Evolutionary conservation across 768 basidiomycete genomes (phyloP).

Genomic region (Rubroboletus pulcherrimus): DNA sequence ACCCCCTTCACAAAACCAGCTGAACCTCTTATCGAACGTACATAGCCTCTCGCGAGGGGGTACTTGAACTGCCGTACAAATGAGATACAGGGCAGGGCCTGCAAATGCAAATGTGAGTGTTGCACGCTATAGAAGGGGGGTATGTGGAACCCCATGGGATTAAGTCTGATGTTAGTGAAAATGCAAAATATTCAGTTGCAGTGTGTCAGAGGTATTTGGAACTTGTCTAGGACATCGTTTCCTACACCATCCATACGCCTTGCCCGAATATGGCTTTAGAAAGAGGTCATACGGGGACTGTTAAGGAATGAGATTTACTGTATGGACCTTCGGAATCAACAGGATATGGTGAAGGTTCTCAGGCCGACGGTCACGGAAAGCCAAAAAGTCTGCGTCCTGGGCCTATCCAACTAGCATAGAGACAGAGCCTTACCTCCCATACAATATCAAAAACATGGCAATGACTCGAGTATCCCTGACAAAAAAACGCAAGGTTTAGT

Average conservation of each 20-base stretch:
- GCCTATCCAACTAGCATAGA: background rate
- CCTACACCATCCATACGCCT: constrained; percentile 50
- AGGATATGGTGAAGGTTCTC: constrained; percentile 48
- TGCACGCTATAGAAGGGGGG: constrained; percentile 71
- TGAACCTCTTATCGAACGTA: constrained; percentile 58
- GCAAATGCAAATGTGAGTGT: constrained; percentile 75
- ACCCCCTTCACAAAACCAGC: constrained; percentile 66
- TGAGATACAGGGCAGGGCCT: constrained; percentile 61
- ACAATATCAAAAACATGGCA: constrained; percentile 41
- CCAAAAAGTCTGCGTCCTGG: constrained; percentile 47
- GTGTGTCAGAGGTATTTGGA: constrained; percentile 38
- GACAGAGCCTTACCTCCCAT: constrained; percentile 40
- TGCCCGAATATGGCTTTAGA: constrained; percentile 33
- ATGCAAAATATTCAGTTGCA: constrained; percentile 40
- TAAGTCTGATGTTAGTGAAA: background rate
- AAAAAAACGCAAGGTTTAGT: constrained; percentile 38
- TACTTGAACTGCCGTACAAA: constrained; percentile 42
- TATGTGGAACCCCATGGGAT: constrained; percentile 67
- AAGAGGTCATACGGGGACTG: background rate
- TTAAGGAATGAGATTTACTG: constrained; percentile 27
- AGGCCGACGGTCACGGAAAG: constrained; percentile 49
- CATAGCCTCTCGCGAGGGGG: constrained; percentile 40
- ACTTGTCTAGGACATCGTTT: constrained; percentile 45
- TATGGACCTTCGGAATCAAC: constrained; percentile 50
- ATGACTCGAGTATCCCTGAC: constrained; percentile 37